Evolutionary conservation across 2,329 filamentous ascomycete species (phyloP).

Genomic region (Aphanoascus verrucosus): DNA sequence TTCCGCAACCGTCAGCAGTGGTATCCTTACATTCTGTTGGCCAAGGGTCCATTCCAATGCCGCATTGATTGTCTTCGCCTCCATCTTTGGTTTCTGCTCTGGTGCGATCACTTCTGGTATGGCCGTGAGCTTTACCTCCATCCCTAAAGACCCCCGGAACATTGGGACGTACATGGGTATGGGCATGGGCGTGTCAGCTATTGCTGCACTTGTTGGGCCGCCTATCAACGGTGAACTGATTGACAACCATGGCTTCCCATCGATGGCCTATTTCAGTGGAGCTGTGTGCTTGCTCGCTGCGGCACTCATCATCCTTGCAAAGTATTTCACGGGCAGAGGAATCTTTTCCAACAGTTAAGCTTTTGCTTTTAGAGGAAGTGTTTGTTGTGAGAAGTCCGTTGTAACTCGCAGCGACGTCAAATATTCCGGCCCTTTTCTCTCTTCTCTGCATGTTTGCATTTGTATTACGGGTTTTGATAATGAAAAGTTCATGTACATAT

Average conservation of each 20-base stretch:
- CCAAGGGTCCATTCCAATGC: conserved; percentile 30
- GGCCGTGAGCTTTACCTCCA: conserved; percentile 4
- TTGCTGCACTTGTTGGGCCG: conserved; percentile 12
- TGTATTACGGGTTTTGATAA: no score
- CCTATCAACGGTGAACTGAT: conserved; percentile 14
- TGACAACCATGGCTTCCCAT: background rate
- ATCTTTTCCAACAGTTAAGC: conserved; percentile 8
- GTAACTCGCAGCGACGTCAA: no score
- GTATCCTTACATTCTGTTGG: conserved; percentile 36
- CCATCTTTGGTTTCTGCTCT: conserved; percentile 43
- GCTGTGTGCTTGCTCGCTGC: conserved; percentile 1
- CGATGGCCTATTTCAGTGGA: conserved; percentile 8
- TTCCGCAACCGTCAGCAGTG: conserved; percentile 33
- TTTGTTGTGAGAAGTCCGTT: no score
- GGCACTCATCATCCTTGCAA: conserved; percentile 1
- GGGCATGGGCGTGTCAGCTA: conserved; percentile 12
- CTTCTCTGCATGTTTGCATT: no score
- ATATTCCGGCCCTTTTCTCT: no score
- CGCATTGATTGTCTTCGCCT: conserved; percentile 32
- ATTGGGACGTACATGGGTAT: conserved; percentile 49
- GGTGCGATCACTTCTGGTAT: conserved; percentile 40
- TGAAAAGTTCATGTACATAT: no score
- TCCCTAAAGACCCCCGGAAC: conserved; percentile 38
- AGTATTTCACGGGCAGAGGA: conserved; percentile 5
- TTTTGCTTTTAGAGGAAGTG: background rate